Conservation (phyloP, 805 yeast genomes). For the Wickerhamomyces tratensis region DNA sequence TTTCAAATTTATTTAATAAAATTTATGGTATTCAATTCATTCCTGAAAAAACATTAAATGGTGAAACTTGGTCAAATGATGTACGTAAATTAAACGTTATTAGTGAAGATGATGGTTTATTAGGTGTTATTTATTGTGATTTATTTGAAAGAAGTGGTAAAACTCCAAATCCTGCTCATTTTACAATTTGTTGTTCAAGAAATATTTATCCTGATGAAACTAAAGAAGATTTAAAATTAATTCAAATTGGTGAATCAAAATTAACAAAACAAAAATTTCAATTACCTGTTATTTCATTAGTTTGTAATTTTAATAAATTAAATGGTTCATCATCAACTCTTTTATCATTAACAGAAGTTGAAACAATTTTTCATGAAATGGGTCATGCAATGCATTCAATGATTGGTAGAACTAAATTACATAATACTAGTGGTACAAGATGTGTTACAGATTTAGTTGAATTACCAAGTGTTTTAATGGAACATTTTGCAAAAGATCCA, state of each 20-base stretch:
- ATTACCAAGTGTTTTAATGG: conserved; percentile 94
- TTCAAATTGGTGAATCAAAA: conserved; percentile 25
- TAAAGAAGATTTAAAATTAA: conserved; percentile 23
- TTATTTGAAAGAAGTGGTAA: conserved; percentile 70
- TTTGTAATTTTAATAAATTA: conserved; percentile 63
- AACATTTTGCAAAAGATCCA: conserved; percentile 77
- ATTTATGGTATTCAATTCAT: conserved; percentile 72
- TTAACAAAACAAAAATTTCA: conserved; percentile 45
- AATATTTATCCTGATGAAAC: conserved; percentile 51
- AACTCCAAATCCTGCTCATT: conserved; percentile 86
- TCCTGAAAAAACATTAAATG: conserved; percentile 51
- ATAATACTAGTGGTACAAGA: conserved; percentile 89
- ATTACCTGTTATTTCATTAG: conserved; percentile 81
- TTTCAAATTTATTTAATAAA: conserved; percentile 56
- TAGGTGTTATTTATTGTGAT: conserved; percentile 85
- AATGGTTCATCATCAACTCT: conserved; percentile 41
- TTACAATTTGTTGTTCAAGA: conserved; percentile 92
- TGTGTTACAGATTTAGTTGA: conserved; percentile 97
- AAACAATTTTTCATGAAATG: conserved; percentile 95
- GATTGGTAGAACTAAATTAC: conserved; percentile 85
- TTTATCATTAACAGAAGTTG: conserved; percentile 69
- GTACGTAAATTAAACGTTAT: conserved; percentile 76
- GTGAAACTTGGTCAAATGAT: conserved; percentile 85
- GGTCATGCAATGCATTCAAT: conserved; percentile 98
- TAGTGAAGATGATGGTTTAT: conserved; percentile 48